Percentiles rank a stretch among this genome's conserved stretches.
Evolutionary conservation across 257 asterid genomes (phyloP).

Genomic region (Solanum dulcamara): DNA sequence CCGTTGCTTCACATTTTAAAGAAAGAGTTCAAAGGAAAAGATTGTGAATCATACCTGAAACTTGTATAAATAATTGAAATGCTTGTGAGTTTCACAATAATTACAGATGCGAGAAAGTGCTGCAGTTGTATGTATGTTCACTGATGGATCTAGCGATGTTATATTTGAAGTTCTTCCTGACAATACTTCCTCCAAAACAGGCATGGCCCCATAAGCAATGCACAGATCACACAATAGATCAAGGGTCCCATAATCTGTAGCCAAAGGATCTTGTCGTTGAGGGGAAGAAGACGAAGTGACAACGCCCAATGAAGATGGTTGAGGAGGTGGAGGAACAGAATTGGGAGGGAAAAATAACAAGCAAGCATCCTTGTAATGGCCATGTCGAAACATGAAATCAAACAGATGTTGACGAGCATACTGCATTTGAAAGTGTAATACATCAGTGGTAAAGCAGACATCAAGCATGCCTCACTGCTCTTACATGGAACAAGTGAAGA

Average conservation of each 20-base stretch:
- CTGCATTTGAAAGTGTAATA: constrained; percentile 37
- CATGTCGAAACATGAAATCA: constrained; percentile 88
- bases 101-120: constrained; percentile 87
- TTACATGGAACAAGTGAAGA: background rate
- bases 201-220: constrained; percentile 80
- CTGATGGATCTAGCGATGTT: constrained; percentile 35
- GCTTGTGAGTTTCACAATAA: constrained; percentile 86
- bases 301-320: constrained; percentile 48
- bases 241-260: constrained; percentile 82
- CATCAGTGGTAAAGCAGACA: background rate
- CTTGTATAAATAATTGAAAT: constrained; percentile 80
- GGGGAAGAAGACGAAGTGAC: constrained; percentile 77
- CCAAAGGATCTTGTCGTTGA: constrained; percentile 75
- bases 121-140: constrained; percentile 72
- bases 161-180: constrained; percentile 37
- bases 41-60: constrained; percentile 55
- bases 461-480: background rate
- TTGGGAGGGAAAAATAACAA: constrained; percentile 69
- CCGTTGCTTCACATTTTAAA: background rate
- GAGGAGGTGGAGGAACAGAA: constrained; percentile 63
- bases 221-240: constrained; percentile 87
- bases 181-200: constrained; percentile 78
- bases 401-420: constrained; percentile 89
- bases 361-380: constrained; percentile 80
- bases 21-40: constrained; percentile 4